These are phyloP conservation scores for Ajuga reptans DNA, from an alignment of 305 asterid species.

Conservation along the genomic window DNA sequence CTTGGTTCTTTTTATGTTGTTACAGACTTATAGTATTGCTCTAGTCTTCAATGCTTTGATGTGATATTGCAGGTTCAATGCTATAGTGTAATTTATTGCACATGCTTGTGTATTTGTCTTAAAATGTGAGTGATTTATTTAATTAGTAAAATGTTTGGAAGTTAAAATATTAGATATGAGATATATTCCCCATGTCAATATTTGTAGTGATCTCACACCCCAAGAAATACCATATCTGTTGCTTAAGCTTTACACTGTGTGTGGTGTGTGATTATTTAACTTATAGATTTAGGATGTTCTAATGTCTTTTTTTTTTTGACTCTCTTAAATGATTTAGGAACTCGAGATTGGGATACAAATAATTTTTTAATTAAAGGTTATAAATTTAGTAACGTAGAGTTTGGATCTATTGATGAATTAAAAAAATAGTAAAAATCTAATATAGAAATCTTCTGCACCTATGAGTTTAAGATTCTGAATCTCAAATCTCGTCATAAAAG, in stretches of 20 bases:
- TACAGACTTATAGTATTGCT: neutral
- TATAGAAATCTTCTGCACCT: too few relatives aligned
- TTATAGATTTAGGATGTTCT: neutral
- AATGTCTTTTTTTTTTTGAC: neutral
- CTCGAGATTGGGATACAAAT: neutral
- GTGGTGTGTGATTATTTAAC: neutral
- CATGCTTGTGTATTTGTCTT: constrained; percentile 8
- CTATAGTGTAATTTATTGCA: constrained; percentile 6
- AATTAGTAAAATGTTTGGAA: neutral
- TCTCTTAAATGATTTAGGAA: neutral
- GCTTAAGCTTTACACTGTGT: neutral
- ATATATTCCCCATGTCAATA: constrained; percentile 14
- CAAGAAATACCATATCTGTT: neutral
- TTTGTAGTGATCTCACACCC: neutral
- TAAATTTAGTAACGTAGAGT: too few relatives aligned
- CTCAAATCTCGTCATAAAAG: neutral
- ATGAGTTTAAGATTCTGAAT: neutral
- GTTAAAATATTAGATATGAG: constrained; percentile 16
- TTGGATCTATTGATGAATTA: too few relatives aligned
- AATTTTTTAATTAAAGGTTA: too few relatives aligned
- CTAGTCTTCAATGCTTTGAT: neutral
- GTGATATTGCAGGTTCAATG: too few relatives aligned
- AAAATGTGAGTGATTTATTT: neutral
- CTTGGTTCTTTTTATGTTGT: neutral
- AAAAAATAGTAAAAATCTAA: too few relatives aligned